Conservation (phyloP, 257 asterid species). For the Cynanchum wilfordii region DNA sequence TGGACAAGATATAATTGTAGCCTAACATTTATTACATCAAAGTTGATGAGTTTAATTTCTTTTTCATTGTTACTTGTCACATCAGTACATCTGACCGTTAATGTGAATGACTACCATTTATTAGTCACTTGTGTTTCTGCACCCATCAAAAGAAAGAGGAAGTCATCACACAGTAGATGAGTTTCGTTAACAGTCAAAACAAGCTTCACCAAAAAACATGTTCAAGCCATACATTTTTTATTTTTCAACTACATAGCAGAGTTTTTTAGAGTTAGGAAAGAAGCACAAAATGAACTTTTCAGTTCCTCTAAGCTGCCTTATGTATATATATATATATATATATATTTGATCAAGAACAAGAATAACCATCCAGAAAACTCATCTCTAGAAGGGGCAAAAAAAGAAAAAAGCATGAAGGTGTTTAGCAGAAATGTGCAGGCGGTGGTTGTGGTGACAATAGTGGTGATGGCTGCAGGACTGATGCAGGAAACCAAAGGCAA, state of each 20-base stretch:
- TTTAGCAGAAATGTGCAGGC: conserved; percentile 12
- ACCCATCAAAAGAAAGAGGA: background rate
- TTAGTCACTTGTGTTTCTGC: background rate
- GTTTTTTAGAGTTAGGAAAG: conserved; percentile 46
- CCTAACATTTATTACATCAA: background rate
- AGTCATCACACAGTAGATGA: background rate
- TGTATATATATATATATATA: conserved; percentile 11
- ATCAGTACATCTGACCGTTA: background rate
- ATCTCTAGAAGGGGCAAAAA: background rate
- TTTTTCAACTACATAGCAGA: conserved; percentile 24
- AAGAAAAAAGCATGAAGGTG: conserved; percentile 27
- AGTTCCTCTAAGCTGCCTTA: background rate
- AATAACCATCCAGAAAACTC: background rate
- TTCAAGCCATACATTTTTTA: background rate
- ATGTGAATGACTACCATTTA: too few relatives aligned
- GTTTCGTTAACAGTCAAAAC: background rate
- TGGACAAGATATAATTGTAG: background rate
- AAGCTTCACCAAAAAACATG: background rate
- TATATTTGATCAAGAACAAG: conserved; percentile 11
- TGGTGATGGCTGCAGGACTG: conserved; percentile 14
- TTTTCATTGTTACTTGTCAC: background rate
- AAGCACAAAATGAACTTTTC: conserved; percentile 33
- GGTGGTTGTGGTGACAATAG: conserved; percentile 29
- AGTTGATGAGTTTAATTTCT: background rate
- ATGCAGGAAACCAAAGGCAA: conserved; percentile 37